These are phyloP conservation scores for Paulownia fortunei DNA, from an alignment of 257 asterid species.

Conservation along the genomic window DNA sequence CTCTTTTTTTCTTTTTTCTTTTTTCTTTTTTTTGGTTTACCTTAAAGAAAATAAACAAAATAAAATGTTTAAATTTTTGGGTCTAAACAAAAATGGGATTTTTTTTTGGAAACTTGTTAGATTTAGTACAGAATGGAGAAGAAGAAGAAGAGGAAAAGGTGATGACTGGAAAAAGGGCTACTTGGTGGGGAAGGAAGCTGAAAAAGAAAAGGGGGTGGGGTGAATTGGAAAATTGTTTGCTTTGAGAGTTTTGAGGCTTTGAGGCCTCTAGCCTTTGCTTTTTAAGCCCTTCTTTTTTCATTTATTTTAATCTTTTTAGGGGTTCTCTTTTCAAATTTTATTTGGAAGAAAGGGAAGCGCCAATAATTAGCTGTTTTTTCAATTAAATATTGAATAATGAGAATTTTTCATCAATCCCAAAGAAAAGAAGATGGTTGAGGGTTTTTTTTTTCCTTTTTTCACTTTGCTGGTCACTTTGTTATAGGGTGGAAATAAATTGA, in stretches of 20 bases:
- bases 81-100: background rate
- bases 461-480: no score
- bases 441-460: background rate
- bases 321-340: background rate
- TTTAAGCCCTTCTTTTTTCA: background rate
- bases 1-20: no score
- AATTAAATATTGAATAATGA: background rate
- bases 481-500: no score
- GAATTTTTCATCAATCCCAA: constrained; percentile 13
- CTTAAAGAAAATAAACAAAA: no score
- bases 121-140: background rate
- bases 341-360: background rate
- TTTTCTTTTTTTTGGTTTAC: no score
- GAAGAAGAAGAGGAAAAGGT: background rate
- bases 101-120: background rate
- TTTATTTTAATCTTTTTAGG: background rate
- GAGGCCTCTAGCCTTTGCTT: constrained; percentile 35
- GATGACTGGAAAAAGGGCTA: background rate
- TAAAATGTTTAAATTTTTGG: background rate
- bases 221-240: constrained; percentile 11
- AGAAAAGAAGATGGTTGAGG: background rate
- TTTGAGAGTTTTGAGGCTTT: constrained; percentile 17
- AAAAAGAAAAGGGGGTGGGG: background rate
- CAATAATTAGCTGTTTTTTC: background rate
- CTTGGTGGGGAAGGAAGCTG: constrained; percentile 31